Percentiles rank a stretch among this genome's conserved stretches.
phyloP scores from a whole-genome alignment of 768 basidiomycete species.

The Hortiboletus flavorubellus region DNA sequence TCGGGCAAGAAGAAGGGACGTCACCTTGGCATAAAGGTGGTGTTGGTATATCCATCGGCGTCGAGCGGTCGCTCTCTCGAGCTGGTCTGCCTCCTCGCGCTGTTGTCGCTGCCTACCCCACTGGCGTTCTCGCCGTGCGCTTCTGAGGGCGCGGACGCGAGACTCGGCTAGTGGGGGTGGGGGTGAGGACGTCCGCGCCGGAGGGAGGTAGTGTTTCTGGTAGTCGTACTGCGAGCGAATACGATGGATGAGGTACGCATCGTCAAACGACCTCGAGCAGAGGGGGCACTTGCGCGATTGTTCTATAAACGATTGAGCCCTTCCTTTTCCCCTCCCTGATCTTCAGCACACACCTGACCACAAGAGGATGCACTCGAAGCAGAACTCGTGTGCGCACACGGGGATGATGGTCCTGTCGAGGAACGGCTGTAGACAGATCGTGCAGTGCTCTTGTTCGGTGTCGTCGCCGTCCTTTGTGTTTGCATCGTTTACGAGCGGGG shows the following conservation, averaged over 20 bases:
- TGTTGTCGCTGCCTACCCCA: constrained; percentile 56
- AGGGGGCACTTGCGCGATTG: constrained; percentile 80
- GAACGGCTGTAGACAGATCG: constrained; percentile 80
- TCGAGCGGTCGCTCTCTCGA: constrained; percentile 70
- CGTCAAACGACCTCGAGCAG: constrained; percentile 63
- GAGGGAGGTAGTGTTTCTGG: constrained; percentile 73
- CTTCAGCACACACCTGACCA: constrained; percentile 65
- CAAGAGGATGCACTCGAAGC: constrained; percentile 83
- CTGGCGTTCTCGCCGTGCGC: constrained; percentile 41
- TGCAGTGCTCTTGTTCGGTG: constrained; percentile 48
- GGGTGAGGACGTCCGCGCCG: constrained; percentile 51
- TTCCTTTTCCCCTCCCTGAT: too few species aligned
- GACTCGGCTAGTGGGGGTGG: constrained; percentile 32
- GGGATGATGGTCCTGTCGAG: constrained; percentile 80
- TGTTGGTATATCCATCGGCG: constrained; percentile 81
- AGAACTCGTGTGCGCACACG: constrained; percentile 88
- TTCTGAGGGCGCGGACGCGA: constrained; percentile 27
- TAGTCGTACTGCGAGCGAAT: constrained; percentile 79
- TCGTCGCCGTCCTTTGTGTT: background rate
- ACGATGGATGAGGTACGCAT: constrained; percentile 71
- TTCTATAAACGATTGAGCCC: constrained; percentile 35
- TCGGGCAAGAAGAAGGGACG: constrained; percentile 16
- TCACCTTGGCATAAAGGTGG: constrained; percentile 80
- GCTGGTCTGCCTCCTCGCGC: constrained; percentile 59
- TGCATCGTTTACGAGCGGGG: constrained; percentile 2